Evolutionary conservation across 1,284 basidiomycete species (phyloP), one percentile per base, ranked within the genome.

Genomic region (Thecaphora thlaspeos): DNA sequence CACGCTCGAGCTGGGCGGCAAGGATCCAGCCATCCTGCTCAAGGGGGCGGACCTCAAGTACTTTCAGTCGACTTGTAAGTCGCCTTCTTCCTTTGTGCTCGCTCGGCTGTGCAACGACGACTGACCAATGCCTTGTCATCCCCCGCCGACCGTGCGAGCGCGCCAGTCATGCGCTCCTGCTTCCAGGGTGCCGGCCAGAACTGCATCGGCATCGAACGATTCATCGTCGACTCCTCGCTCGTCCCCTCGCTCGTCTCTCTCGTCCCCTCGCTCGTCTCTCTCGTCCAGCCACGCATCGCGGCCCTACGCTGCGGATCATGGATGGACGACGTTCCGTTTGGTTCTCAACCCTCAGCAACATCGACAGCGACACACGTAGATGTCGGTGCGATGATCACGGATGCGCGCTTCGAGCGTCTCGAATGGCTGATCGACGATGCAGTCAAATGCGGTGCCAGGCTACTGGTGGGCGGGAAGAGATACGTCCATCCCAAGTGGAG

Each of bases 171-270:
- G 56, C 61, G 73, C 23, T 65, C 70, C 26, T 70, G 67, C 36
- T 77, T 74, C 53, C 90, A 92, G 82, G 91, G 90, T 58, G 84
- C 84, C 39, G 94, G 94, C 17, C 94, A 97, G 80, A 97, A 97
- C 77, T 98, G 94, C 77, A 94, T 75, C 36, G 73, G 93, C 24
- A 89, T 94, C 55, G 94, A 98, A 78, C 85, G 92, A 0, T 85
- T 96, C 63, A 84, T 97, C 41, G 90, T 97, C 30, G 90, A 91
- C 68, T 76, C 81, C 0, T 82, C 82, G 0, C 86, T 90, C 65
- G 87, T 91, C 65, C 84, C 88, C 28, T 82, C 85, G 7, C 84
- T 98, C 8, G 42, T 70, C 18, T 40, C 8, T 1, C 49, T 55
- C 2, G 59, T 71, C 8, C 41, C 88, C 28, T 82, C 85, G 7